Conservation (phyloP, 2,329 filamentous ascomycete species). For the Fusarium citri region DNA sequence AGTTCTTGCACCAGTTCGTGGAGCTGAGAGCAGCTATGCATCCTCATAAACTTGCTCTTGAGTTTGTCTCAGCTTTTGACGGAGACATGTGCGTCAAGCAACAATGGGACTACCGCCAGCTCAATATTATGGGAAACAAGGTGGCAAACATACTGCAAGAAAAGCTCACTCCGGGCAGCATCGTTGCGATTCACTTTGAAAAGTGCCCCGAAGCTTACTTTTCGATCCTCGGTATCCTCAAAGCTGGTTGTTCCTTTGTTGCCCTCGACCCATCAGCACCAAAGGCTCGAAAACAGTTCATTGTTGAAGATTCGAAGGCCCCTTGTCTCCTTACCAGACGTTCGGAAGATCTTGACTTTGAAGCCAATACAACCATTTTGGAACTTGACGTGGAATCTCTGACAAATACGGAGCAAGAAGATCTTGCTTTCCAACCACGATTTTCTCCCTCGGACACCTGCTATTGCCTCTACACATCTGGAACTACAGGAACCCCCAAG, state of each 20-base stretch:
- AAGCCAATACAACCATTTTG: slow-evolving; percentile 49
- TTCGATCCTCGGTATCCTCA: slow-evolving; percentile 82
- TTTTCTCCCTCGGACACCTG: slow-evolving; percentile 68
- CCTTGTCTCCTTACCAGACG: slow-evolving; percentile 69
- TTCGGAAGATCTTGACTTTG: slow-evolving; percentile 49
- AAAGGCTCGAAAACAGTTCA: slow-evolving; percentile 78
- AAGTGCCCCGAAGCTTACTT: slow-evolving; percentile 89
- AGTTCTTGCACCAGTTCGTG: slow-evolving; percentile 81
- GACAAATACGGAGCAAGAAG: not conserved
- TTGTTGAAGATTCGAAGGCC: slow-evolving; percentile 78
- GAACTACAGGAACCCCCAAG: slow-evolving; percentile 87
- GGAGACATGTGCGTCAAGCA: slow-evolving; percentile 58
- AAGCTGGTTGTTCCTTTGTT: slow-evolving; percentile 83
- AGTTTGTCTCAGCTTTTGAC: slow-evolving; percentile 74
- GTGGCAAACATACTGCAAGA: slow-evolving; percentile 73
- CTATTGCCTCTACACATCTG: slow-evolving; percentile 89
- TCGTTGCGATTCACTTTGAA: slow-evolving; percentile 83
- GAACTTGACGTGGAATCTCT: slow-evolving; percentile 50
- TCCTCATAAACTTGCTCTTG: slow-evolving; percentile 75
- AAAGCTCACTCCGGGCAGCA: slow-evolving; percentile 64
- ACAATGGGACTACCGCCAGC: slow-evolving; percentile 79
- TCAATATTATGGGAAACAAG: slow-evolving; percentile 77
- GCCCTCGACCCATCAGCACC: slow-evolving; percentile 83
- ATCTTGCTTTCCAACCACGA: slow-evolving; percentile 27
- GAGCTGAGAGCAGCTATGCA: slow-evolving; percentile 68